A percentile compares a stretch with the other conserved stretches of the same genome.
phyloP scores from a whole-genome alignment of 2,329 filamentous ascomycete genomes.

The Aschersonia sp. region DNA sequence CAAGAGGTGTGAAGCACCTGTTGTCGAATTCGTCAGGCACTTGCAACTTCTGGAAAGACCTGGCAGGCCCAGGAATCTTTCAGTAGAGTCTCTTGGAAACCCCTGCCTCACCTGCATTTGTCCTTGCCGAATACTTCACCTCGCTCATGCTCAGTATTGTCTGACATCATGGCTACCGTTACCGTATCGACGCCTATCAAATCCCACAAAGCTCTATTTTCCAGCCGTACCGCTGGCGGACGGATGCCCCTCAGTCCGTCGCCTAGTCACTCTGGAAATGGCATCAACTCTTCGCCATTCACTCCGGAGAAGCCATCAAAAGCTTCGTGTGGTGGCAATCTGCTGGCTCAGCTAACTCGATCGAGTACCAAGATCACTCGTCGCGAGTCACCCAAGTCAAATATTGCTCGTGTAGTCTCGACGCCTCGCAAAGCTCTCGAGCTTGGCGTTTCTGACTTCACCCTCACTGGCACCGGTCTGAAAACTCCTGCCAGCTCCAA shows the following conservation, averaged over 20 bases:
- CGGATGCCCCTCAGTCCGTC: conserved; percentile 92
- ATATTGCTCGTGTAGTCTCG: conserved; percentile 63
- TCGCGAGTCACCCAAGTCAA: conserved; percentile 89
- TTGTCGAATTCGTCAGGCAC: conserved; percentile 32
- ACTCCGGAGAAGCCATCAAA: conserved; percentile 57
- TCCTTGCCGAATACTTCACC: conserved; percentile 1
- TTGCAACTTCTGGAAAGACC: conserved; percentile 26
- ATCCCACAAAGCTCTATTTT: conserved; percentile 88
- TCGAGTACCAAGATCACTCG: conserved; percentile 50
- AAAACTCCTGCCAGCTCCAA: conserved; percentile 42
- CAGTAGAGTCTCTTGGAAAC: conserved; percentile 44
- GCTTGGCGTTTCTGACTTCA: conserved; percentile 84
- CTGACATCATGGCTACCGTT: conserved; percentile 60
- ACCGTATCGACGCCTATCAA: conserved; percentile 83
- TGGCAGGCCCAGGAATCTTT: conserved; percentile 40
- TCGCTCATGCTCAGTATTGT: conserved; percentile 8
- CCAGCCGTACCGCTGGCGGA: conserved; percentile 80
- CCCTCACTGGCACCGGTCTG: conserved; percentile 67
- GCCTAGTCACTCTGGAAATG: conserved; percentile 52
- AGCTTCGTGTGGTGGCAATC: conserved; percentile 68
- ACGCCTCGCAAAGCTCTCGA: conserved; percentile 76
- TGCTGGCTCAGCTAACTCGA: conserved; percentile 66
- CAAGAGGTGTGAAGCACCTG: conserved; percentile 3
- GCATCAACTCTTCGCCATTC: conserved; percentile 56
- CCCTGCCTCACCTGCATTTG: conserved; percentile 18